Conservation (phyloP, 78 protist species). For the Isochrysis galbana region DNA sequence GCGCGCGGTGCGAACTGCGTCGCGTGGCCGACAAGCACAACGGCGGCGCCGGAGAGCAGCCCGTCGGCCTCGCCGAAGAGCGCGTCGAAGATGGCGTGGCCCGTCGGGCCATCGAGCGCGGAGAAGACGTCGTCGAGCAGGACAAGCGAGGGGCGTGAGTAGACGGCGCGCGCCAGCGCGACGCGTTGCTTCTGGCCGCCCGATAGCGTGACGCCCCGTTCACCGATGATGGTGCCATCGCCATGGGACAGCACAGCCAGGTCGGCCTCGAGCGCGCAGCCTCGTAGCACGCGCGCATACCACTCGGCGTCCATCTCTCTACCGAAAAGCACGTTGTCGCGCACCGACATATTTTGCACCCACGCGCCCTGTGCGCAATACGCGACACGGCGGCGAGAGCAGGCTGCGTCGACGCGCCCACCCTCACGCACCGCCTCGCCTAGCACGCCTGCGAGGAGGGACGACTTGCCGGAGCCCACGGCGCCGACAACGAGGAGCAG, state of each 20-base stretch:
- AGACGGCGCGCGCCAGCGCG: slow-evolving; percentile 92
- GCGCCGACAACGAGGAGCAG: slow-evolving; percentile 46
- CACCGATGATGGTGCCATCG: slow-evolving; percentile 66
- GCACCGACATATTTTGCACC: slow-evolving; percentile 39
- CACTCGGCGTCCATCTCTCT: neutral
- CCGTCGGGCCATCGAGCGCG: slow-evolving; percentile 84
- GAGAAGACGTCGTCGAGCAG: slow-evolving; percentile 81
- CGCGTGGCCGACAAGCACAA: slow-evolving; percentile 30
- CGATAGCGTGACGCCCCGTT: slow-evolving; percentile 60
- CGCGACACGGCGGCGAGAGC: slow-evolving; percentile 44
- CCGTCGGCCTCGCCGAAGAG: neutral
- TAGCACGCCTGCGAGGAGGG: slow-evolving; percentile 65
- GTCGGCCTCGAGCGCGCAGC: slow-evolving; percentile 59
- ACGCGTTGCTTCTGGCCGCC: slow-evolving; percentile 80
- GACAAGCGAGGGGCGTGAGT: slow-evolving; percentile 51
- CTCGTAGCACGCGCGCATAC: slow-evolving; percentile 43
- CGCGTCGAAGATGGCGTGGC: neutral
- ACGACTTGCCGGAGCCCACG: slow-evolving; percentile 79
- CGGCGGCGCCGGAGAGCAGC: neutral
- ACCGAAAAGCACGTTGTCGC: slow-evolving; percentile 29
- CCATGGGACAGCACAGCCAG: slow-evolving; percentile 58
- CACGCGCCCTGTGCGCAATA: slow-evolving; percentile 81
- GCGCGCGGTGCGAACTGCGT: slow-evolving; percentile 13
- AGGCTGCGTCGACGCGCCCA: neutral
- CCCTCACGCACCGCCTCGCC: slow-evolving; percentile 54